These are phyloP conservation scores for Inosperma sp. DNA, from an alignment of 768 basidiomycete genomes.

Conservation along the genomic window DNA sequence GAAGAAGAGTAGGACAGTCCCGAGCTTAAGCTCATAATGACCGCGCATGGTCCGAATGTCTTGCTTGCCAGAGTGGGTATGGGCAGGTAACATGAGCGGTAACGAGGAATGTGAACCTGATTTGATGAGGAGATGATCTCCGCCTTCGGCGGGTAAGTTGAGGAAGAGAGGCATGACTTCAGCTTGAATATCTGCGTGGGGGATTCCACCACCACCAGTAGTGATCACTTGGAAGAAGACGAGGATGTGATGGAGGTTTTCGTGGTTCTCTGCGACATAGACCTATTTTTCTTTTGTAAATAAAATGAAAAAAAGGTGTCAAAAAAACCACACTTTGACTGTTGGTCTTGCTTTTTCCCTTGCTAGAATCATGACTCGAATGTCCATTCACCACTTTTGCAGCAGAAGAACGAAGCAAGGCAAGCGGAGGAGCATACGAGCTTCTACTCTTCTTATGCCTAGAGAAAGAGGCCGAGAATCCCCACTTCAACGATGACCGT, in stretches of 20 bases:
- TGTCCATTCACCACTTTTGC: constrained; percentile 9
- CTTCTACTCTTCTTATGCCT: constrained; percentile 38
- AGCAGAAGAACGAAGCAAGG: constrained; percentile 48
- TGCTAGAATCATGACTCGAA: not conserved
- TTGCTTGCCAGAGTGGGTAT: constrained; percentile 55
- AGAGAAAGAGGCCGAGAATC: no score
- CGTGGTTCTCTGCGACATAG: constrained; percentile 74
- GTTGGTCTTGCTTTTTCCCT: constrained; percentile 20
- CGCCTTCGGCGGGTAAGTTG: constrained; percentile 35
- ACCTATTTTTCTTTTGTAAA: constrained; percentile 16
- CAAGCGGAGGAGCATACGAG: constrained; percentile 54
- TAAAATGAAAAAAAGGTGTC: not conserved
- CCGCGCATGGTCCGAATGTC: constrained; percentile 50
- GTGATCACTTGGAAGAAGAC: constrained; percentile 71
- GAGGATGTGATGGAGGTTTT: constrained; percentile 75
- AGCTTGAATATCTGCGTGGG: constrained; percentile 54
- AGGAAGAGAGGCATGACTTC: constrained; percentile 55
- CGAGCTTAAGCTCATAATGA: constrained; percentile 72
- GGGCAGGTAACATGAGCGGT: constrained; percentile 52
- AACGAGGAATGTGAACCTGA: constrained; percentile 55
- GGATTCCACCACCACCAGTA: constrained; percentile 41
- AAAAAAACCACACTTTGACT: constrained; percentile 15
- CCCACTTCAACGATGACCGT: not conserved
- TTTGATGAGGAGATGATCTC: constrained; percentile 59
- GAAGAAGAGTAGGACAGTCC: constrained; percentile 24